Evolutionary conservation across 2,329 filamentous ascomycete genomes (phyloP).

Genomic region (Colletotrichum sp.): DNA sequence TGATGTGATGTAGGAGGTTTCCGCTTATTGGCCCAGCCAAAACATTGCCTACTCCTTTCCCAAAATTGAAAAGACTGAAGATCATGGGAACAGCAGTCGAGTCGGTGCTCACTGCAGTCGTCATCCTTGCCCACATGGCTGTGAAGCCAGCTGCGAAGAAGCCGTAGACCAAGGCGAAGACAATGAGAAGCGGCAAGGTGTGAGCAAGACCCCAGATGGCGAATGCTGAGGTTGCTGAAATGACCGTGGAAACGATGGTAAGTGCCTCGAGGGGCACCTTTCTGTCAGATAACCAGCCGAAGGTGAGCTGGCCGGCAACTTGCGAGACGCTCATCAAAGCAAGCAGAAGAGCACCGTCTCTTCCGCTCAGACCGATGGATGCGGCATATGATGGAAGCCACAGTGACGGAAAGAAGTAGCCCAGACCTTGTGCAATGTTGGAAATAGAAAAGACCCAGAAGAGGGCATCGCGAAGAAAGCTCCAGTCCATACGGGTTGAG

Average conservation of each 20-base stretch:
- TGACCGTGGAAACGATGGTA: slow-evolving; percentile 43
- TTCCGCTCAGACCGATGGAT: slow-evolving; percentile 39
- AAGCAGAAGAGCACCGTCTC: slow-evolving; percentile 49
- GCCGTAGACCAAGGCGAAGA: slow-evolving; percentile 60
- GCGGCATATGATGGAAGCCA: slow-evolving; percentile 58
- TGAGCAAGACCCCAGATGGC: slow-evolving; percentile 60
- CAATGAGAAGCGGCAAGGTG: slow-evolving; percentile 45
- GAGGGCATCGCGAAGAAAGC: slow-evolving; percentile 26
- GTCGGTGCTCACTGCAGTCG: slow-evolving; percentile 28
- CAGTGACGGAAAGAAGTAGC: slow-evolving; percentile 60
- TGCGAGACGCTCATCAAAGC: slow-evolving; percentile 52
- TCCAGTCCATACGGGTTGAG: slow-evolving; percentile 26
- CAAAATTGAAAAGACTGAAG: slow-evolving; percentile 31
- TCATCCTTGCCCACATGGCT: slow-evolving; percentile 30
- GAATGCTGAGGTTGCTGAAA: slow-evolving; percentile 53
- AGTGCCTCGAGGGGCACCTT: slow-evolving; percentile 50
- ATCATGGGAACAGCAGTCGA: slow-evolving; percentile 24
- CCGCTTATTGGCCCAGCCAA: slow-evolving; percentile 27
- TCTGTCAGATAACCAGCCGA: slow-evolving; percentile 51
- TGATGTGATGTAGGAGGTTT: slow-evolving; percentile 18
- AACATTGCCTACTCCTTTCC: slow-evolving; percentile 32
- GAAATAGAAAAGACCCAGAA: slow-evolving; percentile 46
- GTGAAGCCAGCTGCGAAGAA: slow-evolving; percentile 55
- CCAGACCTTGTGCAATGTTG: slow-evolving; percentile 56
- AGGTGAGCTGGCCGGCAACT: slow-evolving; percentile 47